Evolutionary conservation across 495 filamentous ascomycete species (phyloP), one percentile per base, ranked within the genome.

Genomic region (Penicillium egyptiacum): DNA sequence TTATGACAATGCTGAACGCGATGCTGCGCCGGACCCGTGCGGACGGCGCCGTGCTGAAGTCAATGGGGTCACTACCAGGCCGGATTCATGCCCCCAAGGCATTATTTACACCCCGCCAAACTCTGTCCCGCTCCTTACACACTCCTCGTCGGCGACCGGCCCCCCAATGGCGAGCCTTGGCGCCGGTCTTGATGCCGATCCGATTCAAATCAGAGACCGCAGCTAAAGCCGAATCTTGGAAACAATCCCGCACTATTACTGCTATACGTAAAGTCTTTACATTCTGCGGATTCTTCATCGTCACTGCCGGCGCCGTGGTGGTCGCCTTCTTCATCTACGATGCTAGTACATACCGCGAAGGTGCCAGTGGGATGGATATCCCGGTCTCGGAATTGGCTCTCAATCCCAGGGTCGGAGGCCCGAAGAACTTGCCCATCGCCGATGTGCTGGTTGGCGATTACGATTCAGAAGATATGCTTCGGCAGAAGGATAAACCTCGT

Each of bases 241-340:
- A 17, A 12, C 60, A 46, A 33, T 69, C 67, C 12, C 50, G 55
- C 4, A n/a, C 61, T 30, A 19, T 58, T 6, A 63, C 50, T 25
- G 56, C 55, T 59, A 17, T 77, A 11, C 77, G 80, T 53, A 79
- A 80, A 56, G 66, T 71, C 1, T 81, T 86, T 53, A 74, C 80
- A 23, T 83, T 77, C 60, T 75, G 79, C 19, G 88, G 88, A 17
- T 76, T 86, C 53, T 79, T 88, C 56, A 76, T 84, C 28, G 50
- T 86, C 28, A 72, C 80, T 40, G 68, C 74, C 46, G 77, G 82
- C 35, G 74, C 71, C 11, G 59, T 82, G 3, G 80, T 98, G 3
- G 66, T 90, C 26, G 89, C 80, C 12, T 96, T 99, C 79, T 98
- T 99, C 75, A 62, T 94, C 63, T 99, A 96, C 73, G 95, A 99